These are phyloP conservation scores for Senna siamea DNA, from an alignment of 306 rosid species.

Conservation along the genomic window DNA sequence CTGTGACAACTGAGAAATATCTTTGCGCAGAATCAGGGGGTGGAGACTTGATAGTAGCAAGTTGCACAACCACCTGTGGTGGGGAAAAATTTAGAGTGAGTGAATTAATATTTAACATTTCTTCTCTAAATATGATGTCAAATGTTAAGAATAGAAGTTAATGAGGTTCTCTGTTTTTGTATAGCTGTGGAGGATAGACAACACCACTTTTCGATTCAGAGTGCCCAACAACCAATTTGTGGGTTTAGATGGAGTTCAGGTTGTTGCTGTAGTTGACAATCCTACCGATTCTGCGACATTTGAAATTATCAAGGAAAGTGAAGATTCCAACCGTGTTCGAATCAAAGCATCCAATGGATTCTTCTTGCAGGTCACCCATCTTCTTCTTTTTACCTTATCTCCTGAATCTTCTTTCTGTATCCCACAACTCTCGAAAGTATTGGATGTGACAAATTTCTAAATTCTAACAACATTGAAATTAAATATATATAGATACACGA, in stretches of 20 bases:
- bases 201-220: slow-evolving; percentile 54
- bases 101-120: neutral
- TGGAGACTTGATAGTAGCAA: slow-evolving; percentile 70
- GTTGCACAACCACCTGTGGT: slow-evolving; percentile 58
- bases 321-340: slow-evolving; percentile 48
- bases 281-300: slow-evolving; percentile 48
- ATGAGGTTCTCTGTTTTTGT: neutral
- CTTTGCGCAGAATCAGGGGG: slow-evolving; percentile 70
- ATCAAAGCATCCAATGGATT: slow-evolving; percentile 68
- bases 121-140: neutral
- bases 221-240: slow-evolving; percentile 65
- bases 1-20: slow-evolving; percentile 62
- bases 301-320: slow-evolving; percentile 48
- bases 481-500: neutral
- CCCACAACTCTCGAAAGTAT: neutral
- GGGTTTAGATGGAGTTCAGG: slow-evolving; percentile 54
- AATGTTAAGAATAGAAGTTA: neutral
- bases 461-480: neutral
- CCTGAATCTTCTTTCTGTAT: neutral
- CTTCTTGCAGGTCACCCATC: slow-evolving; percentile 56
- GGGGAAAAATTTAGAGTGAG: slow-evolving; percentile 76
- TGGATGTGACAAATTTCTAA: neutral
- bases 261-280: slow-evolving; percentile 50
- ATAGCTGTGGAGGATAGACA: slow-evolving; percentile 77
- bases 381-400: neutral